Evolutionary conservation across 352 stramenopile species (phyloP), one percentile per base, ranked within the genome.

Genomic region (Thalassiosira delicatula): DNA sequence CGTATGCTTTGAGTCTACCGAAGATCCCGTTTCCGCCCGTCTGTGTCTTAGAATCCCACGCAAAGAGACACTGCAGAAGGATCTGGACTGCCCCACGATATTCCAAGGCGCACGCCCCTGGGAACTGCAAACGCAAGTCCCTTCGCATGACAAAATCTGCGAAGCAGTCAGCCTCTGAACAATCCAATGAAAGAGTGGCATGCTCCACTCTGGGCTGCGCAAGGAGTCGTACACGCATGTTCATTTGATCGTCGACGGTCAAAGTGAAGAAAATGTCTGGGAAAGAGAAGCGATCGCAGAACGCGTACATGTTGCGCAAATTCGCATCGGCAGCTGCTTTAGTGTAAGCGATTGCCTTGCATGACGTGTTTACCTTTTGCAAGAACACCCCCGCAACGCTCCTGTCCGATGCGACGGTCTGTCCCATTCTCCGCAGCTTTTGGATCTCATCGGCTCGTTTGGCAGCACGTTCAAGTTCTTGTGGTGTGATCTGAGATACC

Each of bases 21-120:
- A 81, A 33, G 17, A 81, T 29, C 2, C 73, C 73, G 27, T 19
- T n/a, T 23, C 53, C 35, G 19, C 32, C 60, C 0, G 37, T 27
- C 44, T 81, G 63, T 21, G 44, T 75, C 0, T 33, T 42, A n/a
- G 33, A 14, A 51, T 81, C 42, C 73, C 60, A 81, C 0, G 32
- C 9, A 0, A 81, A 44, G 1, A 81, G 37, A 19, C 21, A 14
- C 11, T 75, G 27, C 30, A 67, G 65, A 5, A 81, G 0, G 23
- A 81, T 76, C 29, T 81, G 17, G 8, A 79, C 62, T 3, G 21
- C 5, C 17, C 32, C 60, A n/a, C 56, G 9, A 49, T 66, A 79
- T 25, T 68, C 62, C 0, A 75, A 32, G 0, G 72, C 68, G 33
- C 72, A 81, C 14, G 72, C 72, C 21, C 72, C 72, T 7, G 72